These are phyloP conservation scores for Neurospora crassa DNA, from an alignment of 2,329 filamentous ascomycete species.

Conservation along the genomic window DNA sequence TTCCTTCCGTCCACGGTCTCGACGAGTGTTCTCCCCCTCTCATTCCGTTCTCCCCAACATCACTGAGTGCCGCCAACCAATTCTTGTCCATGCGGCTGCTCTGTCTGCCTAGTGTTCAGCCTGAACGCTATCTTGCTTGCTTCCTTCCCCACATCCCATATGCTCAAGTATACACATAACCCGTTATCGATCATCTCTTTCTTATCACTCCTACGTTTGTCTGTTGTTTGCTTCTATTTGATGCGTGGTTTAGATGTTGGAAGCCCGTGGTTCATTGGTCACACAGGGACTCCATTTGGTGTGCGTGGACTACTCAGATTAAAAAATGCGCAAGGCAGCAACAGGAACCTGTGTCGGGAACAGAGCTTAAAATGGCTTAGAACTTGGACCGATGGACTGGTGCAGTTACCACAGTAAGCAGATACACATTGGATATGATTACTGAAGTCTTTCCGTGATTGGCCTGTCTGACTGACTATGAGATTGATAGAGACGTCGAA, in stretches of 20 bases:
- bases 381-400: too few relatives aligned
- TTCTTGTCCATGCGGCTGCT: too few relatives aligned
- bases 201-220: not conserved
- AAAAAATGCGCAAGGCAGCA: not conserved
- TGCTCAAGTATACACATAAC: not conserved
- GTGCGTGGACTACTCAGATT: too few relatives aligned
- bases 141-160: not conserved
- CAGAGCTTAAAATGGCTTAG: too few relatives aligned
- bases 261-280: not conserved
- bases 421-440: too few relatives aligned
- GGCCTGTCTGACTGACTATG: too few relatives aligned
- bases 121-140: not conserved
- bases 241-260: not conserved
- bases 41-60: not conserved
- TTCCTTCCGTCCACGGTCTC: too few relatives aligned
- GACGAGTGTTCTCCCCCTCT: not conserved
- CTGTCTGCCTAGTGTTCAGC: not conserved
- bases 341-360: too few relatives aligned
- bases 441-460: not conserved
- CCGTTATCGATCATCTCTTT: not conserved
- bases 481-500: not conserved
- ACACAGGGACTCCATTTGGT: not conserved
- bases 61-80: too few relatives aligned
- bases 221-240: too few relatives aligned
- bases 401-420: too few relatives aligned